Percentiles rank a stretch among this genome's conserved stretches.
Conservation (phyloP, 75 land plant species). For the Larix kaempferi region DNA sequence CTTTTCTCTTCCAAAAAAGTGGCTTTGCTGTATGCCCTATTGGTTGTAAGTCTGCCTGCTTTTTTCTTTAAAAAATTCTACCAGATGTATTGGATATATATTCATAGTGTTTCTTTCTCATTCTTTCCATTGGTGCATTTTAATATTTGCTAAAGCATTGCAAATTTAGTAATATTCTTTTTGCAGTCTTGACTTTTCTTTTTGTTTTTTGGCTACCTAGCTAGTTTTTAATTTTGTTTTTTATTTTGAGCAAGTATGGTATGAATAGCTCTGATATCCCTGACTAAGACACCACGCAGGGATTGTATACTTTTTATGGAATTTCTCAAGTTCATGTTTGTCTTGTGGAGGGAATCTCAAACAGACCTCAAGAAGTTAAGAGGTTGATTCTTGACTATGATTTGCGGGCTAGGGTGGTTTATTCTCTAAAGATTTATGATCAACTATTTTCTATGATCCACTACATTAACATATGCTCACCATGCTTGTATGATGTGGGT, state of each 20-base stretch:
- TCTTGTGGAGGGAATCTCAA: too few species aligned
- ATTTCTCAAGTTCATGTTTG: slow-evolving; percentile 20
- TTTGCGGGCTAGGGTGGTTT: too few species aligned
- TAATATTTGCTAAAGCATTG: too few species aligned
- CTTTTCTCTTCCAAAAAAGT: background rate
- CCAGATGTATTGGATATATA: background rate
- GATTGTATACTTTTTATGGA: slow-evolving; percentile 30
- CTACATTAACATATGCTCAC: too few species aligned
- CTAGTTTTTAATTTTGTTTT: too few species aligned
- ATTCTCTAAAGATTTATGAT: too few species aligned
- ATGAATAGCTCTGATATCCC: slow-evolving; percentile 69
- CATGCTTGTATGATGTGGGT: too few species aligned
- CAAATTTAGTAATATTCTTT: background rate
- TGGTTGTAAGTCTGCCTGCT: background rate
- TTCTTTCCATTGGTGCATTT: background rate
- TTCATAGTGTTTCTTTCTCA: background rate
- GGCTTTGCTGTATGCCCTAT: background rate
- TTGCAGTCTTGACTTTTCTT: background rate
- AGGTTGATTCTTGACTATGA: too few species aligned
- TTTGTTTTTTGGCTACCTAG: background rate
- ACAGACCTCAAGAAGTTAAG: too few species aligned
- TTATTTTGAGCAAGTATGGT: slow-evolving; percentile 51
- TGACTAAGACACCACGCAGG: slow-evolving; percentile 74
- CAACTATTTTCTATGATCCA: too few species aligned
- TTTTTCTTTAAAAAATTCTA: background rate